These are phyloP conservation scores for Marasmius sp. DNA, from an alignment of 1,284 basidiomycete species.

Conservation along the genomic window DNA sequence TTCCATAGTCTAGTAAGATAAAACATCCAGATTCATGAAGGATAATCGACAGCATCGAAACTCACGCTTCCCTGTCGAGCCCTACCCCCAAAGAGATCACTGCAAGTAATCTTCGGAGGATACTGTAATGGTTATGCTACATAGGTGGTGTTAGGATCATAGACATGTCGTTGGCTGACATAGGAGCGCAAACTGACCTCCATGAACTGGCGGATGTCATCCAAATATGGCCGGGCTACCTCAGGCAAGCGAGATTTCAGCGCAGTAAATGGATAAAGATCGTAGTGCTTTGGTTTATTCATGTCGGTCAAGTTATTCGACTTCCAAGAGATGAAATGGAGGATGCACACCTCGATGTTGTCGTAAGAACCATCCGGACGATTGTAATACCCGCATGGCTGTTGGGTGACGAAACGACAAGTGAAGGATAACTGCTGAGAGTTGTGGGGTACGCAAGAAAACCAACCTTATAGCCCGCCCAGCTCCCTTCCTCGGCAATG, in stretches of 20 bases:
- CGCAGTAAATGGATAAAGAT: constrained; percentile 14
- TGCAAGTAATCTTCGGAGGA: constrained; percentile 15
- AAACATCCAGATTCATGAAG: neutral
- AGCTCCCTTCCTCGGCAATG: constrained; percentile 14
- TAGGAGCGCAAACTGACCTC: constrained; percentile 6
- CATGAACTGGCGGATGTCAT: constrained; percentile 16
- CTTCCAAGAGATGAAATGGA: neutral
- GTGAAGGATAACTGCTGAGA: neutral
- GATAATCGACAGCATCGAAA: neutral
- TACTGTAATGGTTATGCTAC: constrained; percentile 17
- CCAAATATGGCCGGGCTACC: constrained; percentile 11
- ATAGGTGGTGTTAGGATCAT: too few species aligned
- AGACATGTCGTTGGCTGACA: neutral
- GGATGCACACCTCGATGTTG: constrained; percentile 11
- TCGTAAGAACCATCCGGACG: constrained; percentile 16
- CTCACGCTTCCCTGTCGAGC: constrained; percentile 14
- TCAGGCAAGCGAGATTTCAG: constrained; percentile 5
- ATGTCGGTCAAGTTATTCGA: neutral
- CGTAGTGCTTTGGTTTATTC: constrained; percentile 11
- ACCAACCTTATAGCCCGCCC: constrained; percentile 19
- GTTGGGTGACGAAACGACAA: neutral
- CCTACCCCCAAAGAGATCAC: constrained; percentile 17
- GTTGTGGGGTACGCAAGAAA: neutral
- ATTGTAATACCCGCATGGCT: constrained; percentile 17
- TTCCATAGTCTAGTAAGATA: constrained; percentile 14